phyloP scores from a whole-genome alignment of 305 asterid species.

The Rubia peregrina region DNA sequence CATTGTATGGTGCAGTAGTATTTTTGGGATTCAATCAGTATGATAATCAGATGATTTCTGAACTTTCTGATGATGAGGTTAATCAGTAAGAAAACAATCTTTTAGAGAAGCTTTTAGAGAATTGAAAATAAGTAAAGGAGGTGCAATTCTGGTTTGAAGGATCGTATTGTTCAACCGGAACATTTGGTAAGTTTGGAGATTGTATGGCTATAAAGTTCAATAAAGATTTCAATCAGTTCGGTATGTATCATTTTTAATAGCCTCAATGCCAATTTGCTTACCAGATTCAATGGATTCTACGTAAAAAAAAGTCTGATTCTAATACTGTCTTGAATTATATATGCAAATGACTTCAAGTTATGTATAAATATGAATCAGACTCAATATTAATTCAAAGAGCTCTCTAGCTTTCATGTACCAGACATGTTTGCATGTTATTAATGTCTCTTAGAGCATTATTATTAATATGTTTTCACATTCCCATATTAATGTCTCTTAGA shows the following conservation, averaged over 20 bases:
- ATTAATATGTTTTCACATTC: too few species aligned
- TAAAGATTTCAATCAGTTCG: conserved; percentile 43
- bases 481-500: too few species aligned
- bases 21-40: too few species aligned
- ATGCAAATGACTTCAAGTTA: neutral
- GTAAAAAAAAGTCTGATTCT: neutral
- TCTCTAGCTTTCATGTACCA: neutral
- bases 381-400: neutral
- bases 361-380: neutral
- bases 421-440: too few species aligned
- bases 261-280: conserved; percentile 17
- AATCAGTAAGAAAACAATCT: too few species aligned
- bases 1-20: too few species aligned
- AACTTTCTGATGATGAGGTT: too few species aligned
- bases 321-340: neutral
- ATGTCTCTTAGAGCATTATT: too few species aligned
- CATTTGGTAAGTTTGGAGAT: conserved; percentile 32
- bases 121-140: conserved; percentile 18
- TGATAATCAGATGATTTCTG: too few species aligned
- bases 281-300: neutral
- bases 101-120: too few species aligned
- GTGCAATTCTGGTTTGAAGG: conserved; percentile 34
- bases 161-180: conserved; percentile 21
- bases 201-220: conserved; percentile 31
- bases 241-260: conserved; percentile 33